These are phyloP conservation scores for Cubamyces sp. DNA, from an alignment of 768 basidiomycete species.

Conservation along the genomic window DNA sequence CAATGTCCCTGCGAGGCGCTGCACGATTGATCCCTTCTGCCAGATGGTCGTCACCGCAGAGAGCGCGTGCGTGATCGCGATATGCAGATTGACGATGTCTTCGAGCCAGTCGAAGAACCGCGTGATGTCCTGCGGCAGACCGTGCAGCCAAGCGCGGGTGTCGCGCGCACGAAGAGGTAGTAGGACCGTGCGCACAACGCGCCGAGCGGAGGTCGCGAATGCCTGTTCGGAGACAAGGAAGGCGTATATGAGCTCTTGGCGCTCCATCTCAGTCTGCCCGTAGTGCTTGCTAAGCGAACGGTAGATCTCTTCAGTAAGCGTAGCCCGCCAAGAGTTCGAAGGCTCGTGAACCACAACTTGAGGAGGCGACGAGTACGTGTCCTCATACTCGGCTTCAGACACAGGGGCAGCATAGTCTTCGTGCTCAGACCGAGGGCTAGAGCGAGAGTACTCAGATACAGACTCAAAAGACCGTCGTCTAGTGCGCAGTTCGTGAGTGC, in stretches of 20 bases:
- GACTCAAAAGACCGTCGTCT: slow-evolving; percentile 12
- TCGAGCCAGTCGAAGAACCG: slow-evolving; percentile 88
- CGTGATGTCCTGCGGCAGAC: slow-evolving; percentile 71
- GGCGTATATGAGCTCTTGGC: slow-evolving; percentile 72
- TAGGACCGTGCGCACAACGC: slow-evolving; percentile 74
- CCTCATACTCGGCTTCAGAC: slow-evolving; percentile 1
- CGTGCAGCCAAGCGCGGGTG: slow-evolving; percentile 76
- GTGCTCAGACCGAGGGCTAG: slow-evolving; percentile 25
- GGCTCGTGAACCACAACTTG: slow-evolving; percentile 8
- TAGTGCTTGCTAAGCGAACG: slow-evolving; percentile 42
- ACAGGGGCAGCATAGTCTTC: slow-evolving; percentile 14
- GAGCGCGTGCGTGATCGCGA: slow-evolving; percentile 58
- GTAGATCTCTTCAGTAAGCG: slow-evolving; percentile 38
- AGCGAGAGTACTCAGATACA: slow-evolving; percentile 12
- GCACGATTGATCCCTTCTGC: slow-evolving; percentile 39
- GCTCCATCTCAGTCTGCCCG: slow-evolving; percentile 56
- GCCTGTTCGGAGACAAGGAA: slow-evolving; percentile 68
- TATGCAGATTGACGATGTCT: slow-evolving; percentile 80
- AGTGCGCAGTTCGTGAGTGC: background rate
- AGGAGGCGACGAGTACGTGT: slow-evolving; percentile 1
- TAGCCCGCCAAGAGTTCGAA: slow-evolving; percentile 27
- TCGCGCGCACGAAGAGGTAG: slow-evolving; percentile 75
- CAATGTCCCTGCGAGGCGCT: slow-evolving; percentile 60
- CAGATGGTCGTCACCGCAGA: slow-evolving; percentile 35
- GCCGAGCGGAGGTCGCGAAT: slow-evolving; percentile 68